These are phyloP conservation scores for Pyrrhoderma lamaoense DNA, from an alignment of 1,284 basidiomycete genomes.

Conservation along the genomic window DNA sequence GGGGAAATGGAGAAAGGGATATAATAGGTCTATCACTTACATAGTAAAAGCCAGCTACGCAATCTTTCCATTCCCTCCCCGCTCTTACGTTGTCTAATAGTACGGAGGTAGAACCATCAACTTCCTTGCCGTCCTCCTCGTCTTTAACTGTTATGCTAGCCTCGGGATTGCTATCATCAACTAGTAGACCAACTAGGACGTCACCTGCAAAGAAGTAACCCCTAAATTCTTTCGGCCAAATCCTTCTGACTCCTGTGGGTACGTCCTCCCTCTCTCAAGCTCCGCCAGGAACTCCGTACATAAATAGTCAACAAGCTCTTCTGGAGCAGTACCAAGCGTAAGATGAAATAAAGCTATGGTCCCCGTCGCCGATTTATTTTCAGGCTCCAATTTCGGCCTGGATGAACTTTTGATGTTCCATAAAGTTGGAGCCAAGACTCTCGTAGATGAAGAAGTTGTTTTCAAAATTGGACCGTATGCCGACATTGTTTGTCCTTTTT, in stretches of 20 bases:
- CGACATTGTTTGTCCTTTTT: no score
- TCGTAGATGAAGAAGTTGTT: neutral
- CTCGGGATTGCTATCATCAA: no score
- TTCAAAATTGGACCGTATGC: neutral
- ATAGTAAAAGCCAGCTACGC: constrained; percentile 78
- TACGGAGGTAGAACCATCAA: constrained; percentile 21
- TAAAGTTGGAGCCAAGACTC: neutral
- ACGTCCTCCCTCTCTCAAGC: constrained; percentile 70
- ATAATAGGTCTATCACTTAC: constrained; percentile 34
- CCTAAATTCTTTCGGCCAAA: constrained; percentile 51
- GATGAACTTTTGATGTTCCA: neutral
- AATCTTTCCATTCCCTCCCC: constrained; percentile 56
- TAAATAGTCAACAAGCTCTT: constrained; percentile 26
- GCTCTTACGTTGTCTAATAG: constrained; percentile 37
- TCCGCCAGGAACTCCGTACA: constrained; percentile 62
- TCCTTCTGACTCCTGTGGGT: constrained; percentile 68
- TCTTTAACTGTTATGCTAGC: constrained; percentile 18
- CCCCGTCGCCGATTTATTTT: neutral
- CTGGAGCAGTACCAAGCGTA: constrained; percentile 1
- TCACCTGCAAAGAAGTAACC: constrained; percentile 72
- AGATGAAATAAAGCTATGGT: constrained; percentile 10
- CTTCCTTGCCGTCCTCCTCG: constrained; percentile 23
- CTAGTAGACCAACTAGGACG: constrained; percentile 60
- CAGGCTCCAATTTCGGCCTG: neutral
- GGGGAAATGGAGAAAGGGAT: neutral